phyloP scores from a whole-genome alignment of 352 stramenopile species.

The Phytophthora colocasiae region DNA sequence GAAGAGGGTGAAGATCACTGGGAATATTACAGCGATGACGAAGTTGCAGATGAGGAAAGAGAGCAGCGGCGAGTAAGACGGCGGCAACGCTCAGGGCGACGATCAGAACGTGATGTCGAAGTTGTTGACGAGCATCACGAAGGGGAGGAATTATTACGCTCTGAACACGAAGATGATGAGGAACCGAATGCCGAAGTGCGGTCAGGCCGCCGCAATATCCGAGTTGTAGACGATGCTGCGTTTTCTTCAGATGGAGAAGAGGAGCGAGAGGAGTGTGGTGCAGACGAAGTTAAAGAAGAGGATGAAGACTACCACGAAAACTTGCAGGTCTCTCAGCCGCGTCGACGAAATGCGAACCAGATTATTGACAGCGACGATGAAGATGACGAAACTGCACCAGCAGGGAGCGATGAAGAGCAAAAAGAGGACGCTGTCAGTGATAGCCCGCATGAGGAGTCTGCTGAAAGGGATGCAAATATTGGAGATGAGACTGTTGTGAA shows the following conservation, averaged over 20 bases:
- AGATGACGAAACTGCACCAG: conserved; percentile 12
- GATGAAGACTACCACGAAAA: conserved; percentile 18
- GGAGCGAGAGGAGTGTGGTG: not conserved
- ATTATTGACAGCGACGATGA: conserved; percentile 51
- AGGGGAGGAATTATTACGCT: conserved; percentile 19
- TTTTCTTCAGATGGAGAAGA: conserved; percentile 34
- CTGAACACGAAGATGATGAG: conserved; percentile 11
- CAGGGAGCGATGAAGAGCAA: conserved; percentile 26
- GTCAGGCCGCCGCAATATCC: conserved; percentile 24
- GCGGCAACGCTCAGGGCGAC: conserved; percentile 26
- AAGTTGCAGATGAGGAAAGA: conserved; percentile 41
- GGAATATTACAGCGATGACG: conserved; percentile 44
- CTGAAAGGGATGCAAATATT: conserved; percentile 3
- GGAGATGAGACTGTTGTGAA: conserved; percentile 14
- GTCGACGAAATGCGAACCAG: conserved; percentile 42
- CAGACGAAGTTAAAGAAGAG: conserved; percentile 16
- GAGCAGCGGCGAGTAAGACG: conserved; percentile 23
- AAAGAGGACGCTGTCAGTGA: conserved; percentile 15
- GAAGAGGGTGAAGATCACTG: conserved; percentile 38
- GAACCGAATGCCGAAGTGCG: conserved; percentile 9
- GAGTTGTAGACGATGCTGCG: conserved; percentile 28
- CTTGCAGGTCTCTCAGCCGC: conserved; percentile 17
- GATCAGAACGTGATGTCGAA: conserved; percentile 25
- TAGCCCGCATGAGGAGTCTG: conserved; percentile 11
- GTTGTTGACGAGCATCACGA: conserved; percentile 35